Evolutionary conservation across 192 early-diverging fungal genomes (phyloP).

Genomic region (Backusella psychrophila): DNA sequence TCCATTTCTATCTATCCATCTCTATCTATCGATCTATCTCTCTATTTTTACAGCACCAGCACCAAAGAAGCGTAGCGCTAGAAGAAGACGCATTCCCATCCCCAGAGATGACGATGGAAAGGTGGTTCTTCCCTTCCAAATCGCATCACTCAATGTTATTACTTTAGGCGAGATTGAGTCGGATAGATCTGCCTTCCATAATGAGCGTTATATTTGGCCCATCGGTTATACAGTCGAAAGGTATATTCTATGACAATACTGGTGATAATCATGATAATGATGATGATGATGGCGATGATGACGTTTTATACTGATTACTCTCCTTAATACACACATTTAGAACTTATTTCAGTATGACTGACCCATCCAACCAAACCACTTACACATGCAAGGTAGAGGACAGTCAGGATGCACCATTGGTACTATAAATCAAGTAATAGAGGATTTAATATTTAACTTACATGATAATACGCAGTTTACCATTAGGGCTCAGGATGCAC

Average conservation of each 20-base stretch:
- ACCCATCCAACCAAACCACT: slow-evolving; percentile 50
- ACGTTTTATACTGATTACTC: neutral
- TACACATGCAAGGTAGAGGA: slow-evolving; percentile 72
- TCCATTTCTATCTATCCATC: too few species aligned
- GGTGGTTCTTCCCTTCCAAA: slow-evolving; percentile 58
- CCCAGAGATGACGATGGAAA: slow-evolving; percentile 52
- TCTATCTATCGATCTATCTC: too few species aligned
- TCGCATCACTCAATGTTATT: slow-evolving; percentile 62
- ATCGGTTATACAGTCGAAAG: slow-evolving; percentile 69
- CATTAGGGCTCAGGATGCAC: slow-evolving; percentile 66
- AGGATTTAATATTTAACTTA: neutral
- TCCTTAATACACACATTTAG: slow-evolving; percentile 27
- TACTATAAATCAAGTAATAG: neutral
- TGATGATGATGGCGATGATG: neutral
- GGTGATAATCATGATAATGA: neutral
- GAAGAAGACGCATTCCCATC: slow-evolving; percentile 5
- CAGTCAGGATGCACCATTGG: slow-evolving; percentile 60
- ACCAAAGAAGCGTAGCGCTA: slow-evolving; percentile 13
- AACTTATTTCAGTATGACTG: slow-evolving; percentile 63
- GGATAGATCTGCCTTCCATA: slow-evolving; percentile 65
- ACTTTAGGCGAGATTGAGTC: slow-evolving; percentile 58
- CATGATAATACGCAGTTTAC: slow-evolving; percentile 47
- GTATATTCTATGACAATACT: slow-evolving; percentile 22
- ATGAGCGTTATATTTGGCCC: slow-evolving; percentile 80
- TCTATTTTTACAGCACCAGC: neutral